Evolutionary conservation across 2,329 filamentous ascomycete species (phyloP).

Genomic region (Cladosporium sp.): DNA sequence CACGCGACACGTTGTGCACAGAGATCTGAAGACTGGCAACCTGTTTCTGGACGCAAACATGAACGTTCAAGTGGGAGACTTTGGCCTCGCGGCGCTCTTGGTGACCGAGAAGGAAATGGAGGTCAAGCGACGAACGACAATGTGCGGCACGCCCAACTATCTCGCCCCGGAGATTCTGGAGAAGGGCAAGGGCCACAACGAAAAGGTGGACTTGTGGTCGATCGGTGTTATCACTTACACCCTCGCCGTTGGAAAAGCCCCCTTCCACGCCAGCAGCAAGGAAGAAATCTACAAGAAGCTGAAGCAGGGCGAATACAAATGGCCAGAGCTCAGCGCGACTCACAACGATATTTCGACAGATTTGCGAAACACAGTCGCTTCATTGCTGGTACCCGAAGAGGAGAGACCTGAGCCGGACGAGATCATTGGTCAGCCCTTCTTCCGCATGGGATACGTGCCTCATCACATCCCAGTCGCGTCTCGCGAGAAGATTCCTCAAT

Average conservation of each 20-base stretch:
- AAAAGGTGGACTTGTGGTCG: slow-evolving; percentile 98
- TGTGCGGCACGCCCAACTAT: slow-evolving; percentile 97
- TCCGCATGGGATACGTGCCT: slow-evolving; percentile 72
- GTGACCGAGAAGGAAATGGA: slow-evolving; percentile 88
- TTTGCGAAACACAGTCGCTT: slow-evolving; percentile 73
- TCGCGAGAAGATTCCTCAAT: slow-evolving; percentile 43
- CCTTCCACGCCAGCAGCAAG: slow-evolving; percentile 87
- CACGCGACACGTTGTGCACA: slow-evolving; percentile 89
- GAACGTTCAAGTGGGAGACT: slow-evolving; percentile 98
- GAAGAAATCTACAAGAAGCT: slow-evolving; percentile 75
- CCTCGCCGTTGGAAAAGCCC: slow-evolving; percentile 92
- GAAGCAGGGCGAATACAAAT: slow-evolving; percentile 71
- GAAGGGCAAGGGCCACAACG: slow-evolving; percentile 92
- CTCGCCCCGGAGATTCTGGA: slow-evolving; percentile 96
- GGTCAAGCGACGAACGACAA: slow-evolving; percentile 76
- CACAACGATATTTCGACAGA: slow-evolving; percentile 69
- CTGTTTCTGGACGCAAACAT: slow-evolving; percentile 91
- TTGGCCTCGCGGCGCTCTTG: slow-evolving; percentile 86
- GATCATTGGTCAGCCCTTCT: slow-evolving; percentile 77
- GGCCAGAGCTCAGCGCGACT: slow-evolving; percentile 64
- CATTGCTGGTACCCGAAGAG: slow-evolving; percentile 71
- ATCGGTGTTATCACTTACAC: slow-evolving; percentile 98
- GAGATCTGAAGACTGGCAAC: slow-evolving; percentile 97
- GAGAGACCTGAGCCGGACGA: slow-evolving; percentile 69
- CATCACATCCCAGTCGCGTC: slow-evolving; percentile 43